Conservation (phyloP, 495 filamentous ascomycete genomes). For the Trichoderma orchidacearum region DNA sequence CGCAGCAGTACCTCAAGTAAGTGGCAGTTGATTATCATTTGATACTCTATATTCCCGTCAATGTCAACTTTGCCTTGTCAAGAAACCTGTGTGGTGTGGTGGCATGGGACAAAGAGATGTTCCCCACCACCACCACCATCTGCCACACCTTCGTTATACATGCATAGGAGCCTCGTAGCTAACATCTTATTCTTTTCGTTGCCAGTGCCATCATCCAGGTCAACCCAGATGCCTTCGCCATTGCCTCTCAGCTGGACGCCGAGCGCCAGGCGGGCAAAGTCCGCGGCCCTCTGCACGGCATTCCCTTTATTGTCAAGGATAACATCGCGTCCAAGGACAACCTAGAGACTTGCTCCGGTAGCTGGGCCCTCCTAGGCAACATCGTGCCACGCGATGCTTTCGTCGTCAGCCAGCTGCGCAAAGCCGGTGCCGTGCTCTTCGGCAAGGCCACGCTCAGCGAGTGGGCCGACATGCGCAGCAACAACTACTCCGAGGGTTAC, state of each 20-base stretch:
- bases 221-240: constrained; percentile 44
- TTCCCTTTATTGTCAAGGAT: constrained; percentile 63
- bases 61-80: no score
- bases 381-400: constrained; percentile 51
- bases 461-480: constrained; percentile 61
- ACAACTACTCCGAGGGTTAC: constrained; percentile 58
- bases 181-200: neutral
- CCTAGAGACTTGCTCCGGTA: constrained; percentile 36
- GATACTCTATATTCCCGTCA: no score
- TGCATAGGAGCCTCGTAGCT: no score
- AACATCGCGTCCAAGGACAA: constrained; percentile 21
- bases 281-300: constrained; percentile 52
- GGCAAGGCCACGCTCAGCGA: constrained; percentile 59
- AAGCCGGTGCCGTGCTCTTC: constrained; percentile 53
- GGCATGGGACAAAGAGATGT: no score
- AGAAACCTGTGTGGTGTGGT: no score
- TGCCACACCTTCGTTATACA: no score
- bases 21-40: constrained; percentile 8
- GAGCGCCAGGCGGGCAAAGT: constrained; percentile 42
- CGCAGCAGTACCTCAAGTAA: constrained; percentile 45
- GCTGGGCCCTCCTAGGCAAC: constrained; percentile 42
- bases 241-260: constrained; percentile 40
- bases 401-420: constrained; percentile 45
- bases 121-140: no score
- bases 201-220: constrained; percentile 41